A percentile compares a stretch with the other conserved stretches of the same genome.
These are phyloP conservation scores for Populus trichocarpa DNA, from an alignment of 441 rosid species.

Conservation along the genomic window DNA sequence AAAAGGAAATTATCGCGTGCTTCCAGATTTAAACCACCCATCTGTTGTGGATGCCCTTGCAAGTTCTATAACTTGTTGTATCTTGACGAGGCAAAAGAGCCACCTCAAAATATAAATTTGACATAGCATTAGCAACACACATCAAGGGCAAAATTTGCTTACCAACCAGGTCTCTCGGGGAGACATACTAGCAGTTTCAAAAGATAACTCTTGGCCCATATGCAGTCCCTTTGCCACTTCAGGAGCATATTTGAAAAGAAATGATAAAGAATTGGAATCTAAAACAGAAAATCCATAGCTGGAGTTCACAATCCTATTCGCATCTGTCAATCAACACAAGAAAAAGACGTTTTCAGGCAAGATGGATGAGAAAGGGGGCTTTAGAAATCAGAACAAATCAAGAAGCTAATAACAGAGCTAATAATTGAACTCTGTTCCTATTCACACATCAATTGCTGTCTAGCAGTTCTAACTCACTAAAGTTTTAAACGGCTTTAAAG, in stretches of 20 bases:
- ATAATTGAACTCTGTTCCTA: not conserved
- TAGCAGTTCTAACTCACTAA: not conserved
- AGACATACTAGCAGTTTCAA: conserved; percentile 43
- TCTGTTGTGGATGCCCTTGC: not conserved
- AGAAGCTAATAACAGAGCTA: not conserved
- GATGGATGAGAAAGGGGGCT: not conserved
- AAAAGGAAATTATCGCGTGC: not conserved
- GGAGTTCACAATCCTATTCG: conserved; percentile 48
- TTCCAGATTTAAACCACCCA: not conserved
- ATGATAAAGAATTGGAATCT: conserved; percentile 79
- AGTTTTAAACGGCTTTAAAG: conserved; percentile 6
- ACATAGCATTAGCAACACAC: not conserved
- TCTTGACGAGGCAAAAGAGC: not conserved
- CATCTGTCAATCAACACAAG: conserved; percentile 48
- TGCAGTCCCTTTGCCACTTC: conserved; percentile 62
- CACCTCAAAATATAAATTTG: not conserved
- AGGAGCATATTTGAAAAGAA: conserved; percentile 69
- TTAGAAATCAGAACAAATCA: conserved; percentile 6
- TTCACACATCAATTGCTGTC: not conserved
- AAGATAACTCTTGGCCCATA: conserved; percentile 47
- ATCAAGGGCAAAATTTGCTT: conserved; percentile 22
- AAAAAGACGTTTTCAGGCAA: conserved; percentile 11
- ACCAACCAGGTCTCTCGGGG: conserved; percentile 67
- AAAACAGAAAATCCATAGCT: conserved; percentile 70
- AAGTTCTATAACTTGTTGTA: not conserved